Base-by-base conservation (phyloP, 73 alveolate genomes). In the Symbiodinium natans region DNA sequence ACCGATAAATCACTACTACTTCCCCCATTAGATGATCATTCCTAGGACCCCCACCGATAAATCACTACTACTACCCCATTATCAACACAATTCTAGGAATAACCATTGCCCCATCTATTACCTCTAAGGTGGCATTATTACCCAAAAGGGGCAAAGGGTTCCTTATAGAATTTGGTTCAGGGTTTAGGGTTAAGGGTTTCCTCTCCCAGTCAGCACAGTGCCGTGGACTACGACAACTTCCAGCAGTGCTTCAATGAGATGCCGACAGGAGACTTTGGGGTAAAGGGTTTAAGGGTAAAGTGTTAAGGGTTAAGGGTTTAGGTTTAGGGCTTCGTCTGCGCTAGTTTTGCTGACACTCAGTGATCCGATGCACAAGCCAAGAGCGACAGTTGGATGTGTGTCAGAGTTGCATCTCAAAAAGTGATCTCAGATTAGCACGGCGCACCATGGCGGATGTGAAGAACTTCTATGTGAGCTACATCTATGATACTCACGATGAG, bases 141-240 rank as follows among this genome's bases (percentile, higher is more conserved):
- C 75, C 2, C 75, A 56, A 56, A 56, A 1, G 0, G 33, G 33
- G 75, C 77, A 56, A 56, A 6, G 75, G 75, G 27, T 25, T 56
- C 31, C 75, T 56, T 25, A 25, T 2, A 56, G 75, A 56, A 56
- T 56, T 56, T 56, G 75, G 39, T 4, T 56, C 75, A 56, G 75
- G 75, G 75, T 56, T 56, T 56, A 56, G 75, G 75, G 75, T 56
- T 56, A 56, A 56, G 75, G 75, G 75, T 4, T 56, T 59, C 77
- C 77, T 15, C 77, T 59, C 38, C 77, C 77, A 15, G 38, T 7
- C 38, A 1, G 77, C 77, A 21, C 74, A 3, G 77, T 59, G 36
- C 77, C 77, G 77, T 59, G 77, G 23, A 27, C 77, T 59, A 59
- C 77, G 34, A 59, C 77, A 34, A 59, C 77, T 59, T 59, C 77